Conservation (phyloP, 441 rosid species). For the Theobroma grandiflorum region DNA sequence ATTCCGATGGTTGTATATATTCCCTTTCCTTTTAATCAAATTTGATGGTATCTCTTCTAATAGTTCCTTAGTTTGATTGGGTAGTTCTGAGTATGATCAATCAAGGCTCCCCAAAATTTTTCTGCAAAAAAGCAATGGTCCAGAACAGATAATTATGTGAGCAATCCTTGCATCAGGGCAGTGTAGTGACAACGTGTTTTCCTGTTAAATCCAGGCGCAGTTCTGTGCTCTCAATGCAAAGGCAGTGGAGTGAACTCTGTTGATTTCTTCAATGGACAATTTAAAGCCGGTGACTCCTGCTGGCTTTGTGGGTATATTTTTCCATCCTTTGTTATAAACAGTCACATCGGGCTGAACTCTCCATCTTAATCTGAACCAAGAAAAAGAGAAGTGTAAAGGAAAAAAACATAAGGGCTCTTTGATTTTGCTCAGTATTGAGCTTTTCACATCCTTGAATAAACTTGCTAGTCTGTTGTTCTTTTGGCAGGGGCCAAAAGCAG, state of each 20-base stretch:
- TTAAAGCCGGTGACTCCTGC: constrained; percentile 66
- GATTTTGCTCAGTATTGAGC: background rate
- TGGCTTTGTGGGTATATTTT: constrained; percentile 67
- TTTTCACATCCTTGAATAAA: background rate
- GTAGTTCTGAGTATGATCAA: too few species aligned
- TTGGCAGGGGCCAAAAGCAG: constrained; percentile 58
- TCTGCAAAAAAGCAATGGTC: too few species aligned
- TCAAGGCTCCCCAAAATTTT: too few species aligned
- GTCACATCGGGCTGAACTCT: too few species aligned
- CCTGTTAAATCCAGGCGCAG: constrained; percentile 44
- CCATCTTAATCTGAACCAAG: background rate
- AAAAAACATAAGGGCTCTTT: background rate
- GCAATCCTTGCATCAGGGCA: background rate
- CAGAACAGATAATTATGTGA: too few species aligned
- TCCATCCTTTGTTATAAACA: background rate
- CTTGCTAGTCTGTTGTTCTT: background rate
- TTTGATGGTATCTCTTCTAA: too few species aligned
- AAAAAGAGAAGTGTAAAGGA: background rate
- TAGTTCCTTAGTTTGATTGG: too few species aligned
- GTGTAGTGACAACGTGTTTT: background rate
- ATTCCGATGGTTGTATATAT: too few species aligned
- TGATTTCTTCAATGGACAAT: constrained; percentile 58
- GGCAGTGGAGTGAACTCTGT: constrained; percentile 63
- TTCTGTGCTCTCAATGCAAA: constrained; percentile 63
- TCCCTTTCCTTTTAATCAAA: too few species aligned